Evolutionary conservation across 768 basidiomycete genomes (phyloP).

Genomic region (Cystofilobasidium capitatum): DNA sequence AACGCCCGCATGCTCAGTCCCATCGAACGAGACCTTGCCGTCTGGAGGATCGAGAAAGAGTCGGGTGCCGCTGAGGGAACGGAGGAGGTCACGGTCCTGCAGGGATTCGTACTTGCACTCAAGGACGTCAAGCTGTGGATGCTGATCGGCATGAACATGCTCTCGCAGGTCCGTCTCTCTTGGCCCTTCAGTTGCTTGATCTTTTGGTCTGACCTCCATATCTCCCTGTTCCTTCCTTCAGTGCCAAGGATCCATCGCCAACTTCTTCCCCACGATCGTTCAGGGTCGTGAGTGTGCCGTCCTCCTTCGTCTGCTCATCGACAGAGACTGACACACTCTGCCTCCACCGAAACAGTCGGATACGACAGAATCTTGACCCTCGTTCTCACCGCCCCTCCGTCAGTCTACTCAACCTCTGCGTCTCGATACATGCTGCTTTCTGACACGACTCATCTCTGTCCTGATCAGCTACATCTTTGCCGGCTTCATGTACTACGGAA

Average conservation of each 20-base stretch:
- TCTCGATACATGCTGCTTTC: not conserved
- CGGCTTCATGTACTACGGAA: constrained; percentile 29
- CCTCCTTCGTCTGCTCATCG: no score
- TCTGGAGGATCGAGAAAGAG: constrained; percentile 30
- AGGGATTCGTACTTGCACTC: not conserved
- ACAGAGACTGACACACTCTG: no score
- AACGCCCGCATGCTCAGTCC: constrained; percentile 28
- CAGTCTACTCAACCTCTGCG: not conserved
- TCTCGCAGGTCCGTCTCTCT: not conserved
- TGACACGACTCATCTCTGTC: not conserved
- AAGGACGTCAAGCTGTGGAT: constrained; percentile 26
- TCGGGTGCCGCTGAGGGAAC: constrained; percentile 27
- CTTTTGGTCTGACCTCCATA: not conserved
- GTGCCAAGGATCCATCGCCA: constrained; percentile 13
- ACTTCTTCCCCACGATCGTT: constrained; percentile 28
- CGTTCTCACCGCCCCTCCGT: constrained; percentile 33
- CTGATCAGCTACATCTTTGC: constrained; percentile 26
- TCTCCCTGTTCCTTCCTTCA: not conserved
- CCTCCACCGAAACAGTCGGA: no score
- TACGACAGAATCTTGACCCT: constrained; percentile 33
- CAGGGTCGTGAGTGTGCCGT: no score
- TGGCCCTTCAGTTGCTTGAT: not conserved
- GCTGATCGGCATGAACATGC: constrained; percentile 9
- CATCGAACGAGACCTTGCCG: constrained; percentile 29
- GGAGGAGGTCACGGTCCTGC: not conserved